phyloP scores from a whole-genome alignment of 2,329 filamentous ascomycete genomes.

The Davidsoniella virescens region DNA sequence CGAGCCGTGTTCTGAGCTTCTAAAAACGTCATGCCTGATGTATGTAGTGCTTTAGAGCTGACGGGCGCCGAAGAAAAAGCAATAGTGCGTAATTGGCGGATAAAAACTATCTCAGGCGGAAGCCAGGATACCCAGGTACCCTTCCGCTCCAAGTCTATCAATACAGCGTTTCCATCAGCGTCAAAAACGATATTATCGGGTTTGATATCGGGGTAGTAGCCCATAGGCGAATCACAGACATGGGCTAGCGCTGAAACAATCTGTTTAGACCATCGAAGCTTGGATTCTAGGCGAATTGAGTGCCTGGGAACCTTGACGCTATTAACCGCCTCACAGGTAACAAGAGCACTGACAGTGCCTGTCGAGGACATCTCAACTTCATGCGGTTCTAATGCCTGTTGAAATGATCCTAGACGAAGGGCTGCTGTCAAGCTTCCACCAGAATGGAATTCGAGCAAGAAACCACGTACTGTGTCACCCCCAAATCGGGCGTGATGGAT shows the following conservation, averaged over 20 bases:
- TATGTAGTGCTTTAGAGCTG: too few species aligned
- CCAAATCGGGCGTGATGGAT: neutral
- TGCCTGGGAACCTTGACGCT: too few species aligned
- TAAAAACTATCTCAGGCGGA: conserved; percentile 2
- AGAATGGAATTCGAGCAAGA: neutral
- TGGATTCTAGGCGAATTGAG: neutral
- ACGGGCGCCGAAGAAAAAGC: neutral
- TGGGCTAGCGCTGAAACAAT: neutral
- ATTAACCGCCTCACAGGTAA: too few species aligned
- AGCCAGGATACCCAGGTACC: conserved; percentile 6
- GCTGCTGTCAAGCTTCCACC: neutral
- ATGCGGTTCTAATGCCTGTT: too few species aligned
- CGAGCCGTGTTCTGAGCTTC: too few species aligned
- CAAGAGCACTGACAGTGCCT: too few species aligned
- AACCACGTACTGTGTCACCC: neutral
- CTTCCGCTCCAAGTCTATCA: conserved; percentile 6
- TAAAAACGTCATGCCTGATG: too few species aligned
- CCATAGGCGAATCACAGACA: neutral
- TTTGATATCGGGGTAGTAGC: conserved; percentile 8
- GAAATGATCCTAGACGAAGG: neutral
- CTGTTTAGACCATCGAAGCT: neutral
- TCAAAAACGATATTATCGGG: conserved; percentile 2
- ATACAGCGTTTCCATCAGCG: neutral
- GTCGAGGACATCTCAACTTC: too few species aligned
- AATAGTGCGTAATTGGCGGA: conserved; percentile 1